Base-by-base conservation (phyloP, 2,329 filamentous ascomycete genomes). In the Huntiella moniliformis region DNA sequence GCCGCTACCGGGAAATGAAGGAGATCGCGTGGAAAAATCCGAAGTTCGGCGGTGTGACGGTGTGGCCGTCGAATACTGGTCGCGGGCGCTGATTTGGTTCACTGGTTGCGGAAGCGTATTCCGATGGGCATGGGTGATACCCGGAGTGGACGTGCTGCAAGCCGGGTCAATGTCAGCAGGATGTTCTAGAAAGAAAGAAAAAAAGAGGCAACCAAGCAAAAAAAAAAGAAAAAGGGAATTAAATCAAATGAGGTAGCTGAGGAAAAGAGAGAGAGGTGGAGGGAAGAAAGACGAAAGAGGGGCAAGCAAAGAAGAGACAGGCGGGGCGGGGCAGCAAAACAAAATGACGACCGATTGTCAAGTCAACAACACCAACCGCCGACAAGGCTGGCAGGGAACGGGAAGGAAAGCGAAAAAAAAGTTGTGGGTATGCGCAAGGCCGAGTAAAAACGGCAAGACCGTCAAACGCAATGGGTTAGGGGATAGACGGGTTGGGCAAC, bases 121-220 rank as follows among this genome's bases (percentile, higher is more conserved):
- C 55, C 70, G 66, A 58, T 68, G 70, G 61, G 63, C 63, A 66
- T 73, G 68, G 64, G 69, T 67, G 69, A 75, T 74, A 56, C 68
- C 69, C 63, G 66, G 63, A 50, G 67, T 64, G 46, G 70, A 62
- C 48, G 62, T 63, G 58, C 60, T 70, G 61, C 63, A 71, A 55
- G 54, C 15, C 12, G 37, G 37, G 12, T 18, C 10, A 38, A 17
- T 18, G 18, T 17, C 15, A 38, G 37, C 13, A 33, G 15, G 22
- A 33, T 42, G 40, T 42, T 10, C 16, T 17, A 18, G 8, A 18
- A 40, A 15, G 15, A n/a, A n/a, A 28, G 11, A n/a, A 41, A 31
- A 41, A 13, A 41, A 28, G 12, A 40, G 22, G 38, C 8, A 18
- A 40, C 38, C 38, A 8, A n/a, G 32, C 31, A n/a, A 41, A 31